Base-by-base conservation (phyloP, 768 basidiomycete species). In the Leccinum disarticulatum region DNA sequence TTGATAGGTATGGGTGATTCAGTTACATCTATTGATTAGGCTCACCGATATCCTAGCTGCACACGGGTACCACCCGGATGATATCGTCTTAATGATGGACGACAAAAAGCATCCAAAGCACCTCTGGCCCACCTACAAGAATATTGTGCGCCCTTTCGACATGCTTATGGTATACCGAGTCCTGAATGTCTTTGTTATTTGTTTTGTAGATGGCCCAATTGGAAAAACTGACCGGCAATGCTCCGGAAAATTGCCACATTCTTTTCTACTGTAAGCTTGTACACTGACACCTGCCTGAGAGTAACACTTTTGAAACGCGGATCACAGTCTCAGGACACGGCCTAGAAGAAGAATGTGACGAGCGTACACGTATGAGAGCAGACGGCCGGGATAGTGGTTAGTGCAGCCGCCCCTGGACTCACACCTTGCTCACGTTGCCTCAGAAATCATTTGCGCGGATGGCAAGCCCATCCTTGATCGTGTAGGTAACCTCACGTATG, bases 241-340 rank as follows among this genome's bases (percentile, higher is more conserved):
- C 80, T 4, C 64, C 72, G 15, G 70, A 78, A 1, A 78, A 79
- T 0, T 82, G 83, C 55, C 77, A 71, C 3, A 81, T 83, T 61
- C 78, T 84, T 55, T 83, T 87, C 63, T 83, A 84, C 46, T 87
- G 85, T 85, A 61, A 38, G 80, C 28, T 11, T 1, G 17, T 14
- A 13, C 1, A 3, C 30, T 35, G 5, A n/a, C 5, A 14, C n/a
- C 5, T n/a, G n/a, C n/a, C n/a, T n/a, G n/a, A 4, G 31, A 11
- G 19, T 33, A 19, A 11, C 30, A 19, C 4, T 9, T 17, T 50
- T 15, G 51, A 52, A 6, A 33, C n/a, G 6, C 31, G 3, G 10
- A 22, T 10, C 31, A 17, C 27, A 52, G 51, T 33, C 31, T 52
- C 51, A 5, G 70, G 70, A 0, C 70, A 73, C 4, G 72, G 61